Percentiles rank a stretch among this genome's conserved stretches.
Evolutionary conservation across 2,329 filamentous ascomycete genomes (phyloP).

Genomic region (Verticillium nonalfalfae): DNA sequence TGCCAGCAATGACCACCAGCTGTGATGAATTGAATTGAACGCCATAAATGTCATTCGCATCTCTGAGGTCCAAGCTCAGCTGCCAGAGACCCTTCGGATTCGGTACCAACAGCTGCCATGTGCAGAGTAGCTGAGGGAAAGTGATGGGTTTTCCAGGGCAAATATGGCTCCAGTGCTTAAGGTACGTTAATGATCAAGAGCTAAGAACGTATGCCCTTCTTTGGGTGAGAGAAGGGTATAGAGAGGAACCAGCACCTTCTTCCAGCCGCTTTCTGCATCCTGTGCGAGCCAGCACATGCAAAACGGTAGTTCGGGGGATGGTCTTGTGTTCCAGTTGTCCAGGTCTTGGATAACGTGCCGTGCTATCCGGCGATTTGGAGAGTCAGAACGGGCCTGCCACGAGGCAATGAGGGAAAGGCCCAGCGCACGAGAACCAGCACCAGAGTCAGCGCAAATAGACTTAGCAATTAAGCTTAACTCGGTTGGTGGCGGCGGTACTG

Average conservation of each 20-base stretch:
- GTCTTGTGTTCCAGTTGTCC: neutral
- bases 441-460: neutral
- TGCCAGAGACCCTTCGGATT: neutral
- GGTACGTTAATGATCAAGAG: too few species aligned
- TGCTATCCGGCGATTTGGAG: neutral
- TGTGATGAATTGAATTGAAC: neutral
- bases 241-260: neutral
- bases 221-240: neutral
- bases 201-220: too few species aligned
- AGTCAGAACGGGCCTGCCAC: neutral
- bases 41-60: neutral
- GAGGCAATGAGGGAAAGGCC: neutral
- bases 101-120: neutral
- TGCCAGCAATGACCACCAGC: neutral
- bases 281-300: neutral
- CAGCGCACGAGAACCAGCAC: neutral
- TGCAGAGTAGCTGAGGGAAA: neutral
- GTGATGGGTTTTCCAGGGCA: neutral
- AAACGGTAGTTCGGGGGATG: neutral
- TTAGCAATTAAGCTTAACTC: slow-evolving; percentile 1
- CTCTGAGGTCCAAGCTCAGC: neutral
- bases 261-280: neutral
- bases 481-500: neutral
- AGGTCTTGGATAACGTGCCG: neutral
- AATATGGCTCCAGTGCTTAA: neutral